Base-by-base conservation (phyloP, 2,329 filamentous ascomycete genomes). In the Pyrenophora teres region DNA sequence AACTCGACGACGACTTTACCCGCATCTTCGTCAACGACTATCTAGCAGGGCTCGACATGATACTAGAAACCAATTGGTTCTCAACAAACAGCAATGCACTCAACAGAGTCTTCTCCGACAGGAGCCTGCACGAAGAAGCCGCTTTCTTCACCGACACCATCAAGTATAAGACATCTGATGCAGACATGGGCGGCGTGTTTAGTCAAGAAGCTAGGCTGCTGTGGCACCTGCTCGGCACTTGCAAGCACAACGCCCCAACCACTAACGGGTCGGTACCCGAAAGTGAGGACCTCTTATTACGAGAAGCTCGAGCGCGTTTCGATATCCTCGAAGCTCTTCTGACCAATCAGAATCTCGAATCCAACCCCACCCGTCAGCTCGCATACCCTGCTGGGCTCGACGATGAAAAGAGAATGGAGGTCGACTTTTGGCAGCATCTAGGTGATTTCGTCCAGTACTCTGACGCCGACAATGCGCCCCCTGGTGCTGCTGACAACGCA, bases 391-490 rank as follows among this genome's bases (percentile, higher is more conserved):
- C 77, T 78, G 68, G 74, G 52, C 68, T 71, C 37, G 69, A 71
- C n/a, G 63, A 66, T 13, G 42, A 44, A 18, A 64, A 70, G 50
- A 75, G 74, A 50, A 65, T 71, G 30, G 87, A 92, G 60, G 78
- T 89, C 46, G 85, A 90, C 54, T 96, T 96, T 74, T 97, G 92
- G 92, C 84, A 87, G 67, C 81, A 83, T 21, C 79, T 96, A 13
- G 91, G 86, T 43, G 83, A 88, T 56, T 91, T 89, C 66, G 80
- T 90, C 23, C 84, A 86, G 33, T 77, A 86, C 16, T 83, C 81
- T 25, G 82, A 86, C 56, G 84, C 89, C 52, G 81, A 86, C 32
- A 77, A 81, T 40, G 76, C 76, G 27, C 76, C 81, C 5, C 77
- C 75, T 51, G 84, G 81, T 62, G 79, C 82, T 46, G 83, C 90